A percentile compares a stretch with the other conserved stretches of the same genome.
phyloP scores from a whole-genome alignment of 2,329 filamentous ascomycete species.

The Ophiostoma triangulosporum region DNA sequence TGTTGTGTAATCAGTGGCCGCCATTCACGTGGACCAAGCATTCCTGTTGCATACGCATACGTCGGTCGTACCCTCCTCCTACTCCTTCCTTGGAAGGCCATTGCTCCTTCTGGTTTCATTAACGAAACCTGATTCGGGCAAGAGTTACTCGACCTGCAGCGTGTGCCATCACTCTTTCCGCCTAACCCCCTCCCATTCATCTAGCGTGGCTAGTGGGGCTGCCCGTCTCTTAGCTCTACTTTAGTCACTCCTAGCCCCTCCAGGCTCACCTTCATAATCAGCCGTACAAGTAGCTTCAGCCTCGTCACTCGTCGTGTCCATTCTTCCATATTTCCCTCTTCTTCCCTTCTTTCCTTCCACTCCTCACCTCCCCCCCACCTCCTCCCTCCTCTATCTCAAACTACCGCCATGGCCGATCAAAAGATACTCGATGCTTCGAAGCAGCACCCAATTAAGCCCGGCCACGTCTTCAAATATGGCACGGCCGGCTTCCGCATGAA shows the following conservation, averaged over 20 bases:
- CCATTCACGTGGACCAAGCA: too few relatives aligned
- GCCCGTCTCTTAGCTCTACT: neutral
- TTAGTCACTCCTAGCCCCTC: neutral
- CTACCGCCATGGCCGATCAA: conserved; percentile 10
- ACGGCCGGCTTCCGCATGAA: conserved; percentile 58
- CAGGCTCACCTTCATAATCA: neutral
- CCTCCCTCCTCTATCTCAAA: neutral
- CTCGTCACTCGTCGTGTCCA: neutral
- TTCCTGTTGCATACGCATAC: too few relatives aligned
- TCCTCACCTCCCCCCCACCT: neutral
- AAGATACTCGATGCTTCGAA: conserved; percentile 46
- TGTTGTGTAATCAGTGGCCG: too few relatives aligned
- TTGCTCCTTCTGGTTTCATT: too few relatives aligned
- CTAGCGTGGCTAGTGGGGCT: neutral
- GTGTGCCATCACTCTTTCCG: neutral
- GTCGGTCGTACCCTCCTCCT: too few relatives aligned
- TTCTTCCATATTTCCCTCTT: neutral
- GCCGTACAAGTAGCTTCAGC: conserved; percentile 1
- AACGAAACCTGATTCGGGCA: too few relatives aligned
- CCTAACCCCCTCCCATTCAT: neutral
- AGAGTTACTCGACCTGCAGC: too few relatives aligned
- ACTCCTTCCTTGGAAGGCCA: too few relatives aligned
- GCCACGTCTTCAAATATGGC: conserved; percentile 47
- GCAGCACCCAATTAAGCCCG: conserved; percentile 44
- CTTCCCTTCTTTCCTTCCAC: neutral